phyloP scores from a whole-genome alignment of 2,329 filamentous ascomycete genomes.

The Colletotrichum sp. region DNA sequence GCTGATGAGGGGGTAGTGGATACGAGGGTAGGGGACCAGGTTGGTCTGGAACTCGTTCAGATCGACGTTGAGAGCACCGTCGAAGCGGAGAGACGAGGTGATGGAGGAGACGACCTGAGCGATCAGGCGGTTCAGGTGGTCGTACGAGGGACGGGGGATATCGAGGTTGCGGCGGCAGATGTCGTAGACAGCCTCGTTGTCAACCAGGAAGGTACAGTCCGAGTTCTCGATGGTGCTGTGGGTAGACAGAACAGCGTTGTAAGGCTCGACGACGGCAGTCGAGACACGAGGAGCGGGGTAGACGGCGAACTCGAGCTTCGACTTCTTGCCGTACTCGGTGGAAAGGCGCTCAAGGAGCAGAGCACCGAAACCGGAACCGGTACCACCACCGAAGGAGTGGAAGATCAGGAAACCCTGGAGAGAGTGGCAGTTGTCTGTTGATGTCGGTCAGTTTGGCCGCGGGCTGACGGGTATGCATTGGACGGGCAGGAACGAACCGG shows the following conservation, averaged over 20 bases:
- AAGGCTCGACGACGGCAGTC: slow-evolving; percentile 75
- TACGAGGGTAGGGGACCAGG: slow-evolving; percentile 75
- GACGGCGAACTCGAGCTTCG: slow-evolving; percentile 76
- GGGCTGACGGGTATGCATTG: not conserved
- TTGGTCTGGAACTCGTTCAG: slow-evolving; percentile 82
- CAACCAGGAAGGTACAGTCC: slow-evolving; percentile 80
- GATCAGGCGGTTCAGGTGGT: slow-evolving; percentile 76
- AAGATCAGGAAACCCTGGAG: slow-evolving; percentile 78
- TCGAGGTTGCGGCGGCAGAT: slow-evolving; percentile 77
- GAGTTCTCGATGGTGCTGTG: slow-evolving; percentile 80
- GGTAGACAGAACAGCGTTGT: slow-evolving; percentile 76
- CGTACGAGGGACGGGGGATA: slow-evolving; percentile 71
- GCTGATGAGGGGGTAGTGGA: slow-evolving; percentile 77
- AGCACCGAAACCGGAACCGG: slow-evolving; percentile 74
- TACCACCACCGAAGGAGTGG: slow-evolving; percentile 77
- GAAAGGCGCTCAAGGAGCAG: slow-evolving; percentile 75
- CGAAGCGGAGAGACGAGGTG: slow-evolving; percentile 74
- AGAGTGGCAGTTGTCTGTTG: slow-evolving; percentile 71
- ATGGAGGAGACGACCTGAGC: slow-evolving; percentile 78
- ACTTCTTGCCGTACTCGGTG: slow-evolving; percentile 79
- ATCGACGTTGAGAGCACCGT: slow-evolving; percentile 76
- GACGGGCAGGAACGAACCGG: slow-evolving; percentile 52
- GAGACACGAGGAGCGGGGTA: slow-evolving; percentile 75
- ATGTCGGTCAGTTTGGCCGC: slow-evolving; percentile 22
- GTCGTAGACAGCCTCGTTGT: slow-evolving; percentile 78